These are phyloP conservation scores for Cystobasidium onofrii DNA, from an alignment of 768 basidiomycete genomes.

Conservation along the genomic window DNA sequence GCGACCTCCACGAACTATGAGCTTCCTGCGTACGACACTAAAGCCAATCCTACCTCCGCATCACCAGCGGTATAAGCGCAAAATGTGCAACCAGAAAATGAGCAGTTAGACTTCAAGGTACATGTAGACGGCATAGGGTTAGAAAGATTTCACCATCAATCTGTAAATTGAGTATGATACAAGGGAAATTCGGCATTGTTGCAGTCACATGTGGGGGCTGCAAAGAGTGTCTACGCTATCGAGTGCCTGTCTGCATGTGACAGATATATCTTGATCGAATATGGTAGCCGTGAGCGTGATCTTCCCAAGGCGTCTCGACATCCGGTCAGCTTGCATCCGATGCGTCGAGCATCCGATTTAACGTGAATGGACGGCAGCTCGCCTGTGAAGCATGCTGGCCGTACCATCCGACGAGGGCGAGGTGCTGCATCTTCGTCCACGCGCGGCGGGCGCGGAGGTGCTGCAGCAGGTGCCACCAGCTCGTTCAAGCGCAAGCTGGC, in stretches of 20 bases:
- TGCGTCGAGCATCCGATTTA: neutral
- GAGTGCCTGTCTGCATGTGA: too few relatives aligned
- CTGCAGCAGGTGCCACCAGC: neutral
- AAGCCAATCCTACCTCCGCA: neutral
- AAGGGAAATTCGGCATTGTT: too few relatives aligned
- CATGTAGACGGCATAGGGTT: too few relatives aligned
- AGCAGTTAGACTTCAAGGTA: too few relatives aligned
- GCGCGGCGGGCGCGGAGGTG: neutral
- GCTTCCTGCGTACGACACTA: neutral
- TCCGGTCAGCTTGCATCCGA: neutral
- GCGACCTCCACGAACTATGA: neutral
- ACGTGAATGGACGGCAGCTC: neutral
- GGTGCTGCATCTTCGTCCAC: neutral
- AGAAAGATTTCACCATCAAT: too few relatives aligned
- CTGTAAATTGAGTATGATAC: too few relatives aligned
- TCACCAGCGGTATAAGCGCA: too few relatives aligned
- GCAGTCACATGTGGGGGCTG: too few relatives aligned
- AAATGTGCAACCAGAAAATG: too few relatives aligned
- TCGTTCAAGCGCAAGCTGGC: constrained; percentile 12
- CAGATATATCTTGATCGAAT: too few relatives aligned
- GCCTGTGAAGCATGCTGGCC: neutral
- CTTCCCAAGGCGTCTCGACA: neutral
- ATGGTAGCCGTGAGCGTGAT: too few relatives aligned
- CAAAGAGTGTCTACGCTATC: too few relatives aligned
- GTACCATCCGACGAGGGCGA: neutral